phyloP scores from a whole-genome alignment of 495 filamentous ascomycete species.

The Neurospora hispaniola region DNA sequence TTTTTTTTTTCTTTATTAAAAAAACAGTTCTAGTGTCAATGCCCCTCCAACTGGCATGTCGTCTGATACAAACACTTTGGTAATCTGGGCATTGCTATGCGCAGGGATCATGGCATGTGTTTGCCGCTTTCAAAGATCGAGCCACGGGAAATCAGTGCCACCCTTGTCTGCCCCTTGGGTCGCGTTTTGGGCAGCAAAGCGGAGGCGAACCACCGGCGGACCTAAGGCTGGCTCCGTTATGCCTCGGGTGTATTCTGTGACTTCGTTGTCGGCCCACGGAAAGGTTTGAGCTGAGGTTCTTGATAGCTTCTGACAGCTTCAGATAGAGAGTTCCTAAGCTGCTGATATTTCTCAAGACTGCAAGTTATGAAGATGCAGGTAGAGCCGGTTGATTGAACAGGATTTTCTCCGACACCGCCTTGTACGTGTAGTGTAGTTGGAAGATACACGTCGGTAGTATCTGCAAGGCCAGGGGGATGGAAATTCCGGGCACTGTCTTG shows the following conservation, averaged over 20 bases:
- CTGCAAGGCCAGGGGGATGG: neutral
- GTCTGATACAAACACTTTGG: neutral
- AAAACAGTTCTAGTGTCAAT: neutral
- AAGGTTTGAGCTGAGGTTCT: neutral
- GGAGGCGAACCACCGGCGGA: neutral
- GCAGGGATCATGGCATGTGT: neutral
- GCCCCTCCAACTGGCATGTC: neutral
- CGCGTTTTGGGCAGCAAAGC: neutral
- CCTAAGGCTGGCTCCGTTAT: neutral
- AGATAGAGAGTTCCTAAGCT: neutral
- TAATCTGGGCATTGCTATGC: neutral
- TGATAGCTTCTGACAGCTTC: neutral
- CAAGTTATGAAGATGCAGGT: neutral
- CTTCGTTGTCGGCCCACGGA: neutral
- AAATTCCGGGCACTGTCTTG: neutral
- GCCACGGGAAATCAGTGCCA: neutral
- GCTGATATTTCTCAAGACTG: neutral
- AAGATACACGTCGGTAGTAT: neutral
- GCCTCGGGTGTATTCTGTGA: neutral
- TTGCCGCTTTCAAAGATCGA: neutral
- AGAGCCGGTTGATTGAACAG: neutral
- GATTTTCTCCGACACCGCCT: neutral
- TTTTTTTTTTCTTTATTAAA: too few species aligned
- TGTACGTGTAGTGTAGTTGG: neutral
- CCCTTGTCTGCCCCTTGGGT: neutral